Evolutionary conservation across 805 yeast species (phyloP).

Genomic region (Barnettozyma californica): DNA sequence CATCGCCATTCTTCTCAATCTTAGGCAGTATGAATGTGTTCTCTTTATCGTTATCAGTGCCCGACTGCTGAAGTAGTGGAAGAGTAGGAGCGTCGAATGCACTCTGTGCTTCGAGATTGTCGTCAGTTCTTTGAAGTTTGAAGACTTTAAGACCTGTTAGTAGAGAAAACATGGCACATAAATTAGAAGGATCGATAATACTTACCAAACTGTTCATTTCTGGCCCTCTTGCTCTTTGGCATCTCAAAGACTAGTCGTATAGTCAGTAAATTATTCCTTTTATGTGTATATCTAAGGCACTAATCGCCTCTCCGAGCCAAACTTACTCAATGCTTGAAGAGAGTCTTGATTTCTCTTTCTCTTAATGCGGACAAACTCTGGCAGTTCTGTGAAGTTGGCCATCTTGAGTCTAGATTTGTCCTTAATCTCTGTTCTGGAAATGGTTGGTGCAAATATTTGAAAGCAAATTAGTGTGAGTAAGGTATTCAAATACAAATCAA

Average conservation of each 20-base stretch:
- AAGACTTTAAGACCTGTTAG: slow-evolving; percentile 27
- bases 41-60: slow-evolving; percentile 18
- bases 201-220: slow-evolving; percentile 26
- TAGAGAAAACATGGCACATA: too few species aligned
- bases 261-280: slow-evolving; percentile 1
- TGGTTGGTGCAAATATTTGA: too few species aligned
- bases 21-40: slow-evolving; percentile 23
- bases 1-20: slow-evolving; percentile 20
- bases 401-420: too few species aligned
- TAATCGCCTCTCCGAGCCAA: too few species aligned
- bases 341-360: slow-evolving; percentile 87
- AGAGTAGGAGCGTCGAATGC: slow-evolving; percentile 13
- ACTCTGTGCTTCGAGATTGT: slow-evolving; percentile 20
- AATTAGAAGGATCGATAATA: background rate
- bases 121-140: slow-evolving; percentile 45
- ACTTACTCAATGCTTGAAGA: slow-evolving; percentile 62
- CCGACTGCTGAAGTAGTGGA: slow-evolving; percentile 24
- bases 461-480: too few species aligned
- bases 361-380: slow-evolving; percentile 75
- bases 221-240: slow-evolving; percentile 36
- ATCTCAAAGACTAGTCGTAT: slow-evolving; percentile 28
- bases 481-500: too few species aligned
- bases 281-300: background rate
- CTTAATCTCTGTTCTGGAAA: too few species aligned
- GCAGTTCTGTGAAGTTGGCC: slow-evolving; percentile 26